Base-by-base conservation (phyloP, 441 rosid species). In the Geranium incanum region DNA sequence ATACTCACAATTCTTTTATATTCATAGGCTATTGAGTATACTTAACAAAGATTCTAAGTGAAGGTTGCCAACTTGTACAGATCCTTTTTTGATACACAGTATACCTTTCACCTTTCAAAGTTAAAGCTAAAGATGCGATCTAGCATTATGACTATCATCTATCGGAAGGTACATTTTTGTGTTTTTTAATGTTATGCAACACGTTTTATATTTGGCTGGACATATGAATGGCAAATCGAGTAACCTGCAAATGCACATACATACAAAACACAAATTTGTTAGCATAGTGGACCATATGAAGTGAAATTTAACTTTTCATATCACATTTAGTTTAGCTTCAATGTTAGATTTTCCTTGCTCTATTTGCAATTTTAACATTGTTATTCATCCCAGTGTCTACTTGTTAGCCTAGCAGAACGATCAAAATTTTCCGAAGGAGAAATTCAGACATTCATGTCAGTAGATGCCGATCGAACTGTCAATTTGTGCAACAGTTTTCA, bases 361-460 rank as follows among this genome's bases (percentile, higher is more conserved):
- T 36, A 66, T 65, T 19, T 68, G 76, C 50, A 41, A 11, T 67
- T 33, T 68, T 76, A 72, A 67, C 50, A 33, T 69, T 70, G 74
- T 50, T 76, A 79, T 78, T 68, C 70, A 64, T 71, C 72, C 73
- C 85, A 94, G 99, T 92, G 97, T 77, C 83, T 92, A 66, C 74
- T 76, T 75, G 84, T 90, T 77, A 89, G 85, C 84, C 82, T 85
- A 73, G 89, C 92, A 60, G 93, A 88, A 77, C 80, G 89, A 72
- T 87, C 93, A 21, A 86, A 82, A 78, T 94, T 94, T 83, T 92
- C 95, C 36, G 86, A 84, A 75, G 99, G 99, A 18, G 99, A 94
- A 87, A 87, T 94, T 80, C 99, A 94, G 84, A 94, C 99, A 64
- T 94, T 92, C 80, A 94, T 94, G 99, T 94, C 99, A 1, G 84